Evolutionary conservation across 148 eudicot species (phyloP).

Genomic region (Simmondsia chinensis): DNA sequence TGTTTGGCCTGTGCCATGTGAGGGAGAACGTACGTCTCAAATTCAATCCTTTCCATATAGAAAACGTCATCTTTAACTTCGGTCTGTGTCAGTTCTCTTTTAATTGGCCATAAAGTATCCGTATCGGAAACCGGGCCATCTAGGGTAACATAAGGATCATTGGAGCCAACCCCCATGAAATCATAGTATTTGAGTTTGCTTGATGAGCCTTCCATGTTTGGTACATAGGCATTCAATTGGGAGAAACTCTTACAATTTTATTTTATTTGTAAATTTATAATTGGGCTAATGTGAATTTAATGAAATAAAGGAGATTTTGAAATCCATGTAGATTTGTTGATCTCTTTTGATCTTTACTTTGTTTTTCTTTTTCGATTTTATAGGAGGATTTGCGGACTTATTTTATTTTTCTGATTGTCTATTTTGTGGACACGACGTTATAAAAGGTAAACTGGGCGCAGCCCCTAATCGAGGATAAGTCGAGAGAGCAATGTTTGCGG

Average conservation of each 20-base stretch:
- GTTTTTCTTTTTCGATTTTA: too few species aligned
- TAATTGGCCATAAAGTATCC: conserved; percentile 1
- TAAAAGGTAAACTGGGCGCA: too few species aligned
- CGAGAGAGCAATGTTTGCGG: too few species aligned
- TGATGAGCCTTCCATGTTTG: not conserved
- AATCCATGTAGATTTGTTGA: too few species aligned
- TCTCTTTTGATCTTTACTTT: too few species aligned
- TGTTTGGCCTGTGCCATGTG: not conserved
- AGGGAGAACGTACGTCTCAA: conserved; percentile 5
- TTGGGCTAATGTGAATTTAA: too few species aligned
- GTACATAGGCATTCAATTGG: not conserved
- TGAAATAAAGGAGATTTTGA: too few species aligned
- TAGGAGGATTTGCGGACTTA: too few species aligned
- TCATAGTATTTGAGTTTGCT: not conserved
- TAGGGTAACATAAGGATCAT: not conserved
- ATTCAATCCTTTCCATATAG: not conserved
- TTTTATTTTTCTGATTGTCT: too few species aligned
- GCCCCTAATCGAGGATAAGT: too few species aligned
- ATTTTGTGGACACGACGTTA: too few species aligned
- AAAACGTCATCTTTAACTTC: conserved; percentile 2
- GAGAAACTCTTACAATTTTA: not conserved
- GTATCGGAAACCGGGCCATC: not conserved
- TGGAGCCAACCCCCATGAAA: conserved; percentile 6
- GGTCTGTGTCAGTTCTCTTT: not conserved
- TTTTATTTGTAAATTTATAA: not conserved